These are phyloP conservation scores for Aspergillus brasiliensis DNA, from an alignment of 2,329 filamentous ascomycete species.

Conservation along the genomic window DNA sequence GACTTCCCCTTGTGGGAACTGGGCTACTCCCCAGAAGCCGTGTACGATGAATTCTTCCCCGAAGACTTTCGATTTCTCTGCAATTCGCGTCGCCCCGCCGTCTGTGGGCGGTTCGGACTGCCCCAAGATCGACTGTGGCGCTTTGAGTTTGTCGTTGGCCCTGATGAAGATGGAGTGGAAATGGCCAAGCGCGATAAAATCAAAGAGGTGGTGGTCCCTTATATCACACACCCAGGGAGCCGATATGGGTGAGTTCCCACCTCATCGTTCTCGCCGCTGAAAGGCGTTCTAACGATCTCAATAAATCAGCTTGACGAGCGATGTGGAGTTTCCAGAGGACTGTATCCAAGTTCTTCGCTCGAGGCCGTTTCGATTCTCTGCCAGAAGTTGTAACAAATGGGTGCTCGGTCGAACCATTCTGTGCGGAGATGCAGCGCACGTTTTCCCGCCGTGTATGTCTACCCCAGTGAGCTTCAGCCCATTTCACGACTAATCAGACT, in stretches of 20 bases:
- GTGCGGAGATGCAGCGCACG: conserved; percentile 55
- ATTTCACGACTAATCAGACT: too few species aligned
- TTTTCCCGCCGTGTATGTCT: conserved; percentile 52
- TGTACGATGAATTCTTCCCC: conserved; percentile 54
- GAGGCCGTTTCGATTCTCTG: conserved; percentile 50
- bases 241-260: conserved; percentile 18
- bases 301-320: conserved; percentile 23
- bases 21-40: conserved; percentile 49
- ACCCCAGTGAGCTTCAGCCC: neutral
- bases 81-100: conserved; percentile 46
- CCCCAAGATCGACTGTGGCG: conserved; percentile 45
- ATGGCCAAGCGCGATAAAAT: conserved; percentile 35
- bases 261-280: too few species aligned
- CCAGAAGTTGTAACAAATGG: conserved; percentile 53
- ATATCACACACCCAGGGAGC: conserved; percentile 27
- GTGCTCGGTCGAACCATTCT: conserved; percentile 45
- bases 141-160: conserved; percentile 37
- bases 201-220: conserved; percentile 31
- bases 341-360: conserved; percentile 52
- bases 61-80: conserved; percentile 50
- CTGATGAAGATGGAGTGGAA: conserved; percentile 30
- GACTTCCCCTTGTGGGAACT: conserved; percentile 52
- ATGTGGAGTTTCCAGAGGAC: conserved; percentile 46
- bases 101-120: conserved; percentile 49
- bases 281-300: too few species aligned